These are phyloP conservation scores for Aegle marmelos DNA, from an alignment of 345 rosid species.

Conservation along the genomic window DNA sequence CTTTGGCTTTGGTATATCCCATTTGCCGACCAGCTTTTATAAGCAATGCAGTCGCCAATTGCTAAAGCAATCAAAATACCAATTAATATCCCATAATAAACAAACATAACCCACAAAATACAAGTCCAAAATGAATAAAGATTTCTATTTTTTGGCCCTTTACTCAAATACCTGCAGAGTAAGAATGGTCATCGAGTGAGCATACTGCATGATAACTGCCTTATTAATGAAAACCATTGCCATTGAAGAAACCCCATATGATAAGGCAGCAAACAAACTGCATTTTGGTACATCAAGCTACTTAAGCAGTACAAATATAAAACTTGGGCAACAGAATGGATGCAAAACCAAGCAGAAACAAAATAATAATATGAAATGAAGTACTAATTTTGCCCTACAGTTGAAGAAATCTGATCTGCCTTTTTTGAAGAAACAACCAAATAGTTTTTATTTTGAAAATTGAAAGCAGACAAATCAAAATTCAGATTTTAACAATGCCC, in stretches of 20 bases:
- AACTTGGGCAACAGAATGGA: background rate
- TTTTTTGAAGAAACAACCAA: constrained; percentile 5
- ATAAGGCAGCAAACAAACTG: constrained; percentile 74
- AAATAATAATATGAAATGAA: background rate
- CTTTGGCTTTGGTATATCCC: constrained; percentile 69
- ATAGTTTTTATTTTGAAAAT: background rate
- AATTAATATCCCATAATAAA: constrained; percentile 4
- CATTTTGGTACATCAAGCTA: constrained; percentile 11
- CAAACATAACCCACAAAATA: background rate
- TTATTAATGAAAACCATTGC: constrained; percentile 98
- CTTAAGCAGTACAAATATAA: background rate
- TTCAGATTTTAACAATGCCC: background rate
- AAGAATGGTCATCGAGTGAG: constrained; percentile 85
- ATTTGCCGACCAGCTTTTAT: constrained; percentile 64
- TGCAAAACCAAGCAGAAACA: background rate
- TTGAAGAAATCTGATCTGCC: background rate
- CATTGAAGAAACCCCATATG: constrained; percentile 94
- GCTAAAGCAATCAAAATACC: constrained; percentile 47
- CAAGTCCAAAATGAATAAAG: background rate
- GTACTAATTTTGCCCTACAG: background rate
- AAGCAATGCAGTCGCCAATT: constrained; percentile 81
- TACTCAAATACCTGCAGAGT: constrained; percentile 61
- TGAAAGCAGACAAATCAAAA: background rate
- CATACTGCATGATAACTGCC: constrained; percentile 84
- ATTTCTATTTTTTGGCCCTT: background rate